phyloP scores from a whole-genome alignment of 768 basidiomycete species.

The Podaxis mareebaensis region DNA sequence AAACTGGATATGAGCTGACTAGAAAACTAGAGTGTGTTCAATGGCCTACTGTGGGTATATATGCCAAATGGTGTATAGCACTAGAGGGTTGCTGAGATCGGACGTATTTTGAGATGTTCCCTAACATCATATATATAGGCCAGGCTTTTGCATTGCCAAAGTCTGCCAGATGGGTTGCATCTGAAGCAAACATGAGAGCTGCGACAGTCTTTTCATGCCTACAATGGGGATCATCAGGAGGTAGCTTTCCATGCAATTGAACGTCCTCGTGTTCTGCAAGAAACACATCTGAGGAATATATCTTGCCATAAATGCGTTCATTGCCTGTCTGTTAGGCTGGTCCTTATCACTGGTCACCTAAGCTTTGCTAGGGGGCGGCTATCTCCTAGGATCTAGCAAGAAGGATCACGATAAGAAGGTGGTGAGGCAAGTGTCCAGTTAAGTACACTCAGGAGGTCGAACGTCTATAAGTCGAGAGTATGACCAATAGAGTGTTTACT shows the following conservation, averaged over 20 bases:
- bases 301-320: neutral
- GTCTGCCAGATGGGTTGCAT: slow-evolving; percentile 26
- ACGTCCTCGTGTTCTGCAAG: neutral
- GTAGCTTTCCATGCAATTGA: neutral
- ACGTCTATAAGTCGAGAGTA: no score
- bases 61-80: slow-evolving; percentile 41
- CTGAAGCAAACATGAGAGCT: slow-evolving; percentile 14
- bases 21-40: neutral
- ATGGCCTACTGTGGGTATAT: slow-evolving; percentile 37
- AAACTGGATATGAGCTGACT: neutral
- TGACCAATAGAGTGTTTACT: no score
- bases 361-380: no score
- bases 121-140: slow-evolving; percentile 42
- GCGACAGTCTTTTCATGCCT: neutral
- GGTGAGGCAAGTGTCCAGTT: no score
- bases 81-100: slow-evolving; percentile 27
- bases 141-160: slow-evolving; percentile 36
- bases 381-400: no score
- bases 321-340: no score
- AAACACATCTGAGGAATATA: neutral
- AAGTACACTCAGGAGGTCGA: no score
- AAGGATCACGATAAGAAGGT: no score
- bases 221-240: neutral
- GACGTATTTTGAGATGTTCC: slow-evolving; percentile 42
- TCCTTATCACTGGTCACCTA: no score